Evolutionary conservation across 352 stramenopile genomes (phyloP).

Genomic region (Blastocystis sp.): DNA sequence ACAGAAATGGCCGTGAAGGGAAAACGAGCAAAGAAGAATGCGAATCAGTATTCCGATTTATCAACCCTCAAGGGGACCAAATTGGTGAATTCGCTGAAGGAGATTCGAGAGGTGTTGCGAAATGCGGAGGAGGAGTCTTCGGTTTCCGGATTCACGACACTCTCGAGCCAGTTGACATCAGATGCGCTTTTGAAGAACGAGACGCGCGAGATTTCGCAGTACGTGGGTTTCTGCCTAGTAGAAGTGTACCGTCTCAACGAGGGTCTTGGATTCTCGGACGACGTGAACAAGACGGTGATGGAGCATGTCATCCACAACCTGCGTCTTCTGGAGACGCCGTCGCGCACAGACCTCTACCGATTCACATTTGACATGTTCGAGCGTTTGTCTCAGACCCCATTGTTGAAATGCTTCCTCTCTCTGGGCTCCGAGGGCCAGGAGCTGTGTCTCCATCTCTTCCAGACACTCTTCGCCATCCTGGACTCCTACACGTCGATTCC

Average conservation of each 20-base stretch:
- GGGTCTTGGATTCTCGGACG: background rate
- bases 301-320: background rate
- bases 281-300: background rate
- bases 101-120: background rate
- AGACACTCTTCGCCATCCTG: background rate
- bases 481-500: background rate
- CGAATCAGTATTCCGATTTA: background rate
- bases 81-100: background rate
- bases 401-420: background rate
- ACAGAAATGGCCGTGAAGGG: background rate
- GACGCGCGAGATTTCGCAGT: background rate
- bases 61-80: background rate
- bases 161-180: background rate
- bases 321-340: background rate
- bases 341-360: background rate
- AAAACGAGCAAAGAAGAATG: background rate
- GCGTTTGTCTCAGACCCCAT: background rate
- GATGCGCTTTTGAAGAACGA: background rate
- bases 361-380: conserved; percentile 11
- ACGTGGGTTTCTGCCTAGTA: background rate
- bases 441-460: background rate
- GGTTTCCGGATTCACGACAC: background rate
- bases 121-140: background rate
- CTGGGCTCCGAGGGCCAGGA: background rate
- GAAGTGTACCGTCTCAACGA: conserved; percentile 1